These are phyloP conservation scores for Insectozyma bohioensis DNA, from an alignment of 1,139 yeast species.

Conservation along the genomic window DNA sequence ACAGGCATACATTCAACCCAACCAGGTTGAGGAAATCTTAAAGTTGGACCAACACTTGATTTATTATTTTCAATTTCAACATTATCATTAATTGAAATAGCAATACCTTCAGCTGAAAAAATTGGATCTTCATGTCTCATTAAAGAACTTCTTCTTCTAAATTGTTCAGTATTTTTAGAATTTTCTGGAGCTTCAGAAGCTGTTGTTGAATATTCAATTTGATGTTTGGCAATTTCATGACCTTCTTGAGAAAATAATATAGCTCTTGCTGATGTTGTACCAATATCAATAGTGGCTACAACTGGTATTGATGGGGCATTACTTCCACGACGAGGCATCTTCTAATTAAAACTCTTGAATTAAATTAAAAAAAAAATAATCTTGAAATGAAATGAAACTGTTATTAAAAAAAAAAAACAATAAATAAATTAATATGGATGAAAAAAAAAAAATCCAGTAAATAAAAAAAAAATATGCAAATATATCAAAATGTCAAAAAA, in stretches of 20 bases:
- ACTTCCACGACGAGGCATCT: slow-evolving; percentile 43
- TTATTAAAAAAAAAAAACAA: background rate
- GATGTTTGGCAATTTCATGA: slow-evolving; percentile 79
- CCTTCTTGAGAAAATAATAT: slow-evolving; percentile 76
- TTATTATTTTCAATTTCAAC: slow-evolving; percentile 62
- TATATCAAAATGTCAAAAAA: background rate
- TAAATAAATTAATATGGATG: background rate
- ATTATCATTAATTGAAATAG: slow-evolving; percentile 56
- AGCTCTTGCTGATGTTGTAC: slow-evolving; percentile 93
- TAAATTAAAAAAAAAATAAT: no score
- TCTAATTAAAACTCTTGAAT: no score
- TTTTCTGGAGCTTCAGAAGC: slow-evolving; percentile 56
- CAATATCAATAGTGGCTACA: slow-evolving; percentile 81
- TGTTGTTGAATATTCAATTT: slow-evolving; percentile 82
- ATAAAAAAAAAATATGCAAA: background rate
- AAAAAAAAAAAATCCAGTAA: background rate
- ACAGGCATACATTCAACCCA: slow-evolving; percentile 96
- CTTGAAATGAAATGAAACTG: background rate
- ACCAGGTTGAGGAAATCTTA: slow-evolving; percentile 75
- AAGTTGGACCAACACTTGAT: slow-evolving; percentile 62
- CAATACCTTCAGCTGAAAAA: slow-evolving; percentile 74
- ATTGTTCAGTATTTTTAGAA: slow-evolving; percentile 47
- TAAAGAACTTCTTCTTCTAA: slow-evolving; percentile 50
- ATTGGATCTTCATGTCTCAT: slow-evolving; percentile 56
- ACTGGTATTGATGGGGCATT: slow-evolving; percentile 48